Evolutionary conservation across 148 eudicot species (phyloP).

Genomic region (Arbutus unedo): DNA sequence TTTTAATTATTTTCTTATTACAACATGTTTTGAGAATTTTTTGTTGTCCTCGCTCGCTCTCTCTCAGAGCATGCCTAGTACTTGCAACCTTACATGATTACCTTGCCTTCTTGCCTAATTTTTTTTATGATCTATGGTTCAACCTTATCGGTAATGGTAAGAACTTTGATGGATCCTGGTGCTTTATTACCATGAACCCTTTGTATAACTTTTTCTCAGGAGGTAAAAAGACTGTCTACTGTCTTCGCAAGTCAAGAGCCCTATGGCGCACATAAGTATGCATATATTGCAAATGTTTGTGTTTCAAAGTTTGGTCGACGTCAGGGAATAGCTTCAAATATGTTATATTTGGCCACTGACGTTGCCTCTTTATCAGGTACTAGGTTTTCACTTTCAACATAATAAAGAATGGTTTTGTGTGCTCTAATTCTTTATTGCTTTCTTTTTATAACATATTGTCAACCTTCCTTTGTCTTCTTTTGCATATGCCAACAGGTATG

Average conservation of each 20-base stretch:
- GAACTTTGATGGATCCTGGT: slow-evolving; percentile 6
- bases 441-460: not conserved
- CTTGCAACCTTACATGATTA: not conserved
- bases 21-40: not conserved
- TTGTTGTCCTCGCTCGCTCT: not conserved
- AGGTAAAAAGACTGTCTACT: slow-evolving; percentile 35
- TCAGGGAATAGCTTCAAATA: slow-evolving; percentile 65
- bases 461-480: not conserved
- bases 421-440: slow-evolving; percentile 9
- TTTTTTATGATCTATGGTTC: not conserved
- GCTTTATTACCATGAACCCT: slow-evolving; percentile 6
- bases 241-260: slow-evolving; percentile 54
- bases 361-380: slow-evolving; percentile 52
- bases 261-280: slow-evolving; percentile 57
- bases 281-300: slow-evolving; percentile 71
- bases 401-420: not conserved
- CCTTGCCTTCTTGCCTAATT: slow-evolving; percentile 4
- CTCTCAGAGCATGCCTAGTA: not conserved
- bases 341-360: slow-evolving; percentile 60
- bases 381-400: slow-evolving; percentile 8
- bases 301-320: slow-evolving; percentile 73
- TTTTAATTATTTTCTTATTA: not conserved
- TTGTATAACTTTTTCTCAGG: slow-evolving; percentile 34
- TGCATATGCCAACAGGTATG: slow-evolving; percentile 41
- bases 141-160: not conserved